Evolutionary conservation across 352 stramenopile genomes (phyloP), one percentile per base, ranked within the genome.

Genomic region (Phytophthora quininea): DNA sequence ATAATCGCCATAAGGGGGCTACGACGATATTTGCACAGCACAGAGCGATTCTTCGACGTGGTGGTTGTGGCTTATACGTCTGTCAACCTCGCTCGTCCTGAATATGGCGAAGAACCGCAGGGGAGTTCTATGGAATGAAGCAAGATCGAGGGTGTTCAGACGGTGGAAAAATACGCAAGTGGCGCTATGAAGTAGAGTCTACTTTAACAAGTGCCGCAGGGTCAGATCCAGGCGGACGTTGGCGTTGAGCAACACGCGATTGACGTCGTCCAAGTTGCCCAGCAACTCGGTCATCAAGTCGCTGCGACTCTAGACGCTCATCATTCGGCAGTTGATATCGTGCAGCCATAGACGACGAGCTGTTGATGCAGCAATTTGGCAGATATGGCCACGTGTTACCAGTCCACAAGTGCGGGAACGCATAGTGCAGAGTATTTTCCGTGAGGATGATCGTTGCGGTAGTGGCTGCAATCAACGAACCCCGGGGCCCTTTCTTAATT

Each of bases 31-130:
- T 32, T 90, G 7, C 64, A 56, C 45, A 85, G 71, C 38, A 91
- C 81, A 3, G 85, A 93, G 62, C 79, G 80, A 1, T 67, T 74
- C 24, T 93, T 93, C 31, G 86, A 93, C 59, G 67, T 88, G 60
- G 52, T 91, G 8, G 86, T 93, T 24, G 84, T 93, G 24, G 35
- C 85, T 8, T 91, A 84, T 54, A 91, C 86, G 11, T 85, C 64
- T 4, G 58, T 67, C 33, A 92, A 93, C 58, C 19, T 24, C 19
- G 19, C 80, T 93, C 45, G 68, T 91, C n/a, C 68, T 93, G 19
- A 92, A 74, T 75, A 86, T 86, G 15, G 2, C 59, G 38, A 24
- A 24, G 19, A 24, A 24, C 19, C 19, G 19, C 19, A 24, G 19
- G 19, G 19, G 19, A 24, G 19, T 24, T 24, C 19, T 24, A 24